Conservation (phyloP, 257 asterid genomes). For the Plectranthus barbatus region DNA sequence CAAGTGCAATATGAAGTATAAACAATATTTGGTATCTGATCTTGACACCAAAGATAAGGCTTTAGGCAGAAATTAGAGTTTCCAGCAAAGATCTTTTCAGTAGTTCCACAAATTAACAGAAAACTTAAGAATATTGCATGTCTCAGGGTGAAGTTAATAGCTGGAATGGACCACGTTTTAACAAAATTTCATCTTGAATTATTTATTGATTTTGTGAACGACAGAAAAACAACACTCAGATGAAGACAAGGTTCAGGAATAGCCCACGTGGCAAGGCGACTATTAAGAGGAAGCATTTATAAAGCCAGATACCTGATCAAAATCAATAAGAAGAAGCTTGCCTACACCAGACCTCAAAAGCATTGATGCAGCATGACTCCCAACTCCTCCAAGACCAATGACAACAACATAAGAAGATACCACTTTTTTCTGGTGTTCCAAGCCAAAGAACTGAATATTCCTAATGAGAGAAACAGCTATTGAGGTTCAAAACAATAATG, state of each 20-base stretch:
- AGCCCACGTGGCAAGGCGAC: neutral
- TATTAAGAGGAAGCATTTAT: neutral
- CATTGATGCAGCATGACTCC: slow-evolving; percentile 98
- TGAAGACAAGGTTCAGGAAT: neutral
- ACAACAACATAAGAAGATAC: slow-evolving; percentile 79
- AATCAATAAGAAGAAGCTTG: slow-evolving; percentile 86
- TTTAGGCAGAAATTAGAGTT: neutral
- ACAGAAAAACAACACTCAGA: neutral
- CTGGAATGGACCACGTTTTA: neutral
- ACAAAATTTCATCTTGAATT: neutral
- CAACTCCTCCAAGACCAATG: slow-evolving; percentile 98
- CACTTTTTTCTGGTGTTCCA: slow-evolving; percentile 69
- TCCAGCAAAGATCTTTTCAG: neutral
- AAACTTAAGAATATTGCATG: neutral
- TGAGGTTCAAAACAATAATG: neutral
- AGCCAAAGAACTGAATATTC: slow-evolving; percentile 93
- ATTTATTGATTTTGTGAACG: neutral
- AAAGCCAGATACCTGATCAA: slow-evolving; percentile 64
- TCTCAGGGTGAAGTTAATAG: neutral
- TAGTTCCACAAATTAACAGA: neutral
- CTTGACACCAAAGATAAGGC: neutral
- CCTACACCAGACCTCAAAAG: slow-evolving; percentile 94
- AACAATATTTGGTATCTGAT: neutral
- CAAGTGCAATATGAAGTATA: neutral
- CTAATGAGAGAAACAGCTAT: slow-evolving; percentile 25